phyloP scores from a whole-genome alignment of 208 protist genomes.

The Trypanosomatidae sp. region DNA sequence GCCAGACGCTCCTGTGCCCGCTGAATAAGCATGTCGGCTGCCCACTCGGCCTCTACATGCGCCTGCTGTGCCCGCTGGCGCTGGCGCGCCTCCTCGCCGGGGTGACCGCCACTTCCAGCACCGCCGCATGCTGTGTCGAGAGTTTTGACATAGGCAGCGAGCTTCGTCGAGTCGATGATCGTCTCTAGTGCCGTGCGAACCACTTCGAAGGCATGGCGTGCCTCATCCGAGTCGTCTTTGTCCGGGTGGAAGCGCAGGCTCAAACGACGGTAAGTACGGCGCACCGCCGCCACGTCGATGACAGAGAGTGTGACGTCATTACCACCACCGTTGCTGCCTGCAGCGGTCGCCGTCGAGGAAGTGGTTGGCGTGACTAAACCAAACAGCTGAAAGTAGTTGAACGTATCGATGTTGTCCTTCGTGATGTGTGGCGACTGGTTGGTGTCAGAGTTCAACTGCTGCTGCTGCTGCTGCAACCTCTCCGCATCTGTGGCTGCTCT shows the following conservation, averaged over 20 bases:
- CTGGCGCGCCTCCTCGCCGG: conserved; percentile 15
- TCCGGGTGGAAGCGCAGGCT: conserved; percentile 84
- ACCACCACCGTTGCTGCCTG: not conserved
- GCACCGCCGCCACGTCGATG: conserved; percentile 26
- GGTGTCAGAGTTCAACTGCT: not conserved
- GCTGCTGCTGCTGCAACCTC: not conserved
- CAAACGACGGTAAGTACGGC: conserved; percentile 62
- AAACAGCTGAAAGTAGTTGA: conserved; percentile 75
- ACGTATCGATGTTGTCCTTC: conserved; percentile 50
- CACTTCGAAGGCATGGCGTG: conserved; percentile 61
- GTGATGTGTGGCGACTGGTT: conserved; percentile 29
- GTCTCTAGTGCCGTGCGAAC: conserved; percentile 67
- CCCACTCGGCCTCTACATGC: conserved; percentile 53
- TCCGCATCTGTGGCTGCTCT: not conserved
- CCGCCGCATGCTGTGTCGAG: conserved; percentile 2
- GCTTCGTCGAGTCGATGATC: conserved; percentile 45
- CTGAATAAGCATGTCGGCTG: conserved; percentile 50
- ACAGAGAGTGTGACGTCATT: not conserved
- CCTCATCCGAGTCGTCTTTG: conserved; percentile 72
- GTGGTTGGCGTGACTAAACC: conserved; percentile 15
- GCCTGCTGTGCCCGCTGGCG: conserved; percentile 44
- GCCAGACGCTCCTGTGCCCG: conserved; percentile 40
- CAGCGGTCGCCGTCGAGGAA: not conserved
- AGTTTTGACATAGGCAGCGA: conserved; percentile 37
- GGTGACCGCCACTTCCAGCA: not conserved